Conservation (phyloP, 257 asterid species). For the Solanum appendiculatum region DNA sequence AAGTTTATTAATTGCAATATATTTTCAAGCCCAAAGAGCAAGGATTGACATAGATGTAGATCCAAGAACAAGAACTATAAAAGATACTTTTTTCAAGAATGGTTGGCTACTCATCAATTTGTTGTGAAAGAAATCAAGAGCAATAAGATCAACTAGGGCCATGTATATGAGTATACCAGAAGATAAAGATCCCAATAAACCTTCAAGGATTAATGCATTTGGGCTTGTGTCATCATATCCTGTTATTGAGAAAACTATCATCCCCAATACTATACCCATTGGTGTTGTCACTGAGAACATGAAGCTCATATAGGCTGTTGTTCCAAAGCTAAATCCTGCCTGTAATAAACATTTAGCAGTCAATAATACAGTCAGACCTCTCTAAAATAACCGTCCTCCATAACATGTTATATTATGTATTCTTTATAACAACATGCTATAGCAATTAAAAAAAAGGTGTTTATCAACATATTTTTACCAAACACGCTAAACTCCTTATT, state of each 20-base stretch:
- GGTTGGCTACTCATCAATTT: constrained; percentile 23
- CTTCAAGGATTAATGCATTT: constrained; percentile 29
- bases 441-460: background rate
- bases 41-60: constrained; percentile 34
- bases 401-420: too few species aligned
- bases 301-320: constrained; percentile 33
- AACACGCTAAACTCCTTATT: background rate
- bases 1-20: background rate
- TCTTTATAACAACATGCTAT: background rate
- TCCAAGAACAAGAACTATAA: constrained; percentile 29
- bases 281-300: constrained; percentile 38
- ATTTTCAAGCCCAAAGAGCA: constrained; percentile 32
- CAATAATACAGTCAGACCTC: background rate
- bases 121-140: constrained; percentile 36
- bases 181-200: constrained; percentile 29
- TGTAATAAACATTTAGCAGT: background rate
- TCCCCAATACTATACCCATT: constrained; percentile 26
- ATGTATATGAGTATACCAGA: constrained; percentile 33
- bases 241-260: constrained; percentile 24
- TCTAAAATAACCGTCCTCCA: too few species aligned
- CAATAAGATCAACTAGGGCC: constrained; percentile 37
- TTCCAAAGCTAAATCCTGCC: constrained; percentile 35
- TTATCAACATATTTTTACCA: background rate
- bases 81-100: constrained; percentile 25
- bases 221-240: constrained; percentile 30